Conservation (phyloP, 2,329 filamentous ascomycete genomes). For the Alternaria sp. region DNA sequence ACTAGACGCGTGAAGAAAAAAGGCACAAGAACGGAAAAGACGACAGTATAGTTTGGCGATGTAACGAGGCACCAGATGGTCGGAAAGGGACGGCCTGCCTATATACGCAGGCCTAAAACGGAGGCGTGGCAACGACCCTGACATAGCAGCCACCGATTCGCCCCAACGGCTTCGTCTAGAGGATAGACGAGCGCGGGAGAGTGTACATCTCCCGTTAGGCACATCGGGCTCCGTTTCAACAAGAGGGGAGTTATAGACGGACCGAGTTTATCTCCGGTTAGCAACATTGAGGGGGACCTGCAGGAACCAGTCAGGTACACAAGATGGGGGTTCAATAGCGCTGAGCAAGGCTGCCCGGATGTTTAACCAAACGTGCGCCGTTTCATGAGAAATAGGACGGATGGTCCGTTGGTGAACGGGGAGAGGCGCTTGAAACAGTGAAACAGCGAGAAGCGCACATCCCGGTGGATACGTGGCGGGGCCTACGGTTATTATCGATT, state of each 20-base stretch:
- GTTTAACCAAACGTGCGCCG: slow-evolving; percentile 31
- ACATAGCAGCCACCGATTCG: slow-evolving; percentile 19
- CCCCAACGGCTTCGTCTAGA: slow-evolving; percentile 9
- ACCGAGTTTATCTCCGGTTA: slow-evolving; percentile 24
- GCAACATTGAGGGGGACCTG: slow-evolving; percentile 24
- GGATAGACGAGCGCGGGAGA: slow-evolving; percentile 15
- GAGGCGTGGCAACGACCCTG: slow-evolving; percentile 12
- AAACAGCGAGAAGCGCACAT: slow-evolving; percentile 29
- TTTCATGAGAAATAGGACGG: slow-evolving; percentile 42
- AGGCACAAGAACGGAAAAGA: slow-evolving; percentile 25
- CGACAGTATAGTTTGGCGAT: slow-evolving; percentile 25
- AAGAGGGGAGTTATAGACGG: slow-evolving; percentile 8
- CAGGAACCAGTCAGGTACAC: slow-evolving; percentile 23
- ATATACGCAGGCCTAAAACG: slow-evolving; percentile 28
- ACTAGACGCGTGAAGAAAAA: slow-evolving; percentile 40
- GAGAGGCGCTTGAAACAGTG: slow-evolving; percentile 37
- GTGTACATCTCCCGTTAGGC: slow-evolving; percentile 19
- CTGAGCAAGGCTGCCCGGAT: slow-evolving; percentile 20
- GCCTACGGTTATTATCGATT: slow-evolving; percentile 9
- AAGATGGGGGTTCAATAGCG: slow-evolving; percentile 16
- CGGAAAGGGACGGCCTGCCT: slow-evolving; percentile 21
- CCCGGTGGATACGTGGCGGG: slow-evolving; percentile 17
- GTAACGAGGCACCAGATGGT: slow-evolving; percentile 11
- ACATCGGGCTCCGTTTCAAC: slow-evolving; percentile 32
- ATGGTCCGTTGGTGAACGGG: slow-evolving; percentile 20